Percentiles rank a stretch among this genome's conserved stretches.
Conservation (phyloP, 2,329 filamentous ascomycete genomes). For the Sclerotinia minor region DNA sequence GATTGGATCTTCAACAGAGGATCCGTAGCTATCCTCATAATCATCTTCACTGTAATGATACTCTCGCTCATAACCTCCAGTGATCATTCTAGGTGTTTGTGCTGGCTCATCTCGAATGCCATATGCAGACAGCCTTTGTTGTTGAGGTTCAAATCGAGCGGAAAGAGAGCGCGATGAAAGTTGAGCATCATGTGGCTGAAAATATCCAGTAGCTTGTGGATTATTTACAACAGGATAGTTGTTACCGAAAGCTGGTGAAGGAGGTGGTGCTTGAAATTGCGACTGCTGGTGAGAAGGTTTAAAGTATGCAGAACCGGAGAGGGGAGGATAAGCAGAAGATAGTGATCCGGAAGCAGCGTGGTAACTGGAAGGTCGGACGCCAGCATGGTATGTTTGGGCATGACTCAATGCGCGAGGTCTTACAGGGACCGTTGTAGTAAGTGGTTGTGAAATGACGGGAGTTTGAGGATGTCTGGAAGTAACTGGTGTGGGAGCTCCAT, state of each 20-base stretch:
- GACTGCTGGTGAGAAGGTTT: not conserved
- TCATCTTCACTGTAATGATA: slow-evolving; percentile 22
- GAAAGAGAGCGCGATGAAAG: slow-evolving; percentile 31
- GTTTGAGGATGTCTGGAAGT: slow-evolving; percentile 10
- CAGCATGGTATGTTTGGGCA: slow-evolving; percentile 17
- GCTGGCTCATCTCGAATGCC: slow-evolving; percentile 25
- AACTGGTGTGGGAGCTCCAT: slow-evolving; percentile 12
- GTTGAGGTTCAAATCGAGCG: slow-evolving; percentile 34
- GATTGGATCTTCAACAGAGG: slow-evolving; percentile 14
- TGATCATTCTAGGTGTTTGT: slow-evolving; percentile 18
- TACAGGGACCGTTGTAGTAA: slow-evolving; percentile 8
- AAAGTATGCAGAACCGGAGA: slow-evolving; percentile 22
- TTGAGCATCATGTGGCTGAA: slow-evolving; percentile 11
- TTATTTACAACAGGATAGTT: slow-evolving; percentile 8
- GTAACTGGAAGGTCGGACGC: slow-evolving; percentile 19
- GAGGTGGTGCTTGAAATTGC: slow-evolving; percentile 22
- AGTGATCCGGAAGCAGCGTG: slow-evolving; percentile 5
- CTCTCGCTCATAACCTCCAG: slow-evolving; percentile 17
- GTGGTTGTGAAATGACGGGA: slow-evolving; percentile 19
- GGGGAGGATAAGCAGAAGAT: slow-evolving; percentile 19
- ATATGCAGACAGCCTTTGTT: slow-evolving; percentile 31
- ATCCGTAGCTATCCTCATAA: slow-evolving; percentile 16
- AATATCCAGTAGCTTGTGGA: slow-evolving; percentile 10
- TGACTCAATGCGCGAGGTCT: slow-evolving; percentile 20
- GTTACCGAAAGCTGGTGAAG: slow-evolving; percentile 21